Percentiles rank a stretch among this genome's conserved stretches.
Conservation (phyloP, 495 filamentous ascomycete genomes). For the Lepidopterella palustris region DNA sequence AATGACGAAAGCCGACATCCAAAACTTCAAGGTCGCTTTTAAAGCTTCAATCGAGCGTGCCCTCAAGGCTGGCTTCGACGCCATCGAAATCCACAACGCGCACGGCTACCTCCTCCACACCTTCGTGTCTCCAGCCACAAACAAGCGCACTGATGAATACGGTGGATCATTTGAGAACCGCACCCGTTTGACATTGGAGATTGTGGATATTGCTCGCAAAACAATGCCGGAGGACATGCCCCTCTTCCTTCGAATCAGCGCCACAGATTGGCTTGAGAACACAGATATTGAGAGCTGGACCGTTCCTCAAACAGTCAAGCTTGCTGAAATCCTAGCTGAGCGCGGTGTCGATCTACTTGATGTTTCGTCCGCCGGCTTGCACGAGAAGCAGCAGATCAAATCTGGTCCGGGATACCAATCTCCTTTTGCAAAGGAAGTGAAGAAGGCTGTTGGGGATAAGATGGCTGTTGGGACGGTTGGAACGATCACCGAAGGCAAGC, state of each 20-base stretch:
- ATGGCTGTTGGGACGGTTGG: slow-evolving; percentile 69
- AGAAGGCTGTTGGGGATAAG: slow-evolving; percentile 49
- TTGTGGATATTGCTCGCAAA: slow-evolving; percentile 48
- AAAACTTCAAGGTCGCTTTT: slow-evolving; percentile 56
- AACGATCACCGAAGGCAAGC: slow-evolving; percentile 51
- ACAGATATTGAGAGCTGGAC: slow-evolving; percentile 55
- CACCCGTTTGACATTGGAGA: slow-evolving; percentile 44
- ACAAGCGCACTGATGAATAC: slow-evolving; percentile 39
- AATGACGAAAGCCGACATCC: slow-evolving; percentile 56
- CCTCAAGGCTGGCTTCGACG: slow-evolving; percentile 61
- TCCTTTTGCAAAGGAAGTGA: slow-evolving; percentile 51
- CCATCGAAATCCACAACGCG: slow-evolving; percentile 45
- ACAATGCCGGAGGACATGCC: slow-evolving; percentile 56
- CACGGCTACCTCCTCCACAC: slow-evolving; percentile 38
- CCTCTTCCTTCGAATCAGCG: slow-evolving; percentile 61
- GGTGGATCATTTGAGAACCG: slow-evolving; percentile 51
- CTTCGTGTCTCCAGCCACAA: slow-evolving; percentile 38
- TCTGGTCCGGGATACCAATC: slow-evolving; percentile 54
- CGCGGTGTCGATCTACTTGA: slow-evolving; percentile 70
- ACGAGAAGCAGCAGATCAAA: slow-evolving; percentile 51
- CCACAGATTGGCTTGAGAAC: slow-evolving; percentile 67
- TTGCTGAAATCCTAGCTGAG: slow-evolving; percentile 59
- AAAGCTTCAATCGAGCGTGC: slow-evolving; percentile 53
- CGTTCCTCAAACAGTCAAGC: slow-evolving; percentile 51
- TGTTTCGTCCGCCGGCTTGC: slow-evolving; percentile 64